Conservation (phyloP, 2,329 filamentous ascomycete genomes). For the Cryphonectria carpinicola region DNA sequence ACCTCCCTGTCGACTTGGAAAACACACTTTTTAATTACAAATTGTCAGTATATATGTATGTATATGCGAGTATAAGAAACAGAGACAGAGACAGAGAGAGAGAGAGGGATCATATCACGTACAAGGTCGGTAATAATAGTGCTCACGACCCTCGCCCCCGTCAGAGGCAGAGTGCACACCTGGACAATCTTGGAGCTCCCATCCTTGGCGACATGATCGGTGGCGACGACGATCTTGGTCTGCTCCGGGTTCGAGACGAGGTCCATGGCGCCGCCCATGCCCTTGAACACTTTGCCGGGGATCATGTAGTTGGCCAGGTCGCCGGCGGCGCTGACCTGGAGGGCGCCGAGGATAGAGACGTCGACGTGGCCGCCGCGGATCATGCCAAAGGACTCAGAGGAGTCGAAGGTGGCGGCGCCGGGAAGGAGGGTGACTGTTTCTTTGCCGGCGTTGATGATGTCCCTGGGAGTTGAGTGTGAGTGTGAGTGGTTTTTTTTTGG, state of each 20-base stretch:
- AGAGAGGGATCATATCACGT: slow-evolving; percentile 38
- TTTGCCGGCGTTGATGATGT: slow-evolving; percentile 86
- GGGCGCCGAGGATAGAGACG: slow-evolving; percentile 79
- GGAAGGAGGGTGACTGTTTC: slow-evolving; percentile 82
- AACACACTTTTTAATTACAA: slow-evolving; percentile 57
- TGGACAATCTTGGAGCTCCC: slow-evolving; percentile 69
- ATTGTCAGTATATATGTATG: not conserved
- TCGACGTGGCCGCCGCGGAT: slow-evolving; percentile 84
- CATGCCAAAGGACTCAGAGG: slow-evolving; percentile 83
- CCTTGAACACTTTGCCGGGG: slow-evolving; percentile 84
- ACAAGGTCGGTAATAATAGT: slow-evolving; percentile 76
- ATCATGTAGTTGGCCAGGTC: slow-evolving; percentile 92
- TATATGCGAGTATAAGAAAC: not conserved
- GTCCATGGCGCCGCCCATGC: slow-evolving; percentile 82
- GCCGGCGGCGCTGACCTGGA: slow-evolving; percentile 78
- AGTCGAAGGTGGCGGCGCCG: slow-evolving; percentile 78
- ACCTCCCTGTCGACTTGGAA: slow-evolving; percentile 68
- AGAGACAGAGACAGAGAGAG: no score
- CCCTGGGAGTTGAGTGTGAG: no score
- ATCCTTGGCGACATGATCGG: slow-evolving; percentile 71
- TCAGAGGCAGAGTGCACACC: slow-evolving; percentile 66
- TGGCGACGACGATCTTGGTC: slow-evolving; percentile 74
- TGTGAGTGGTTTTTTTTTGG: no score
- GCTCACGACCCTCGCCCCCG: slow-evolving; percentile 68
- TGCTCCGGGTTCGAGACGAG: slow-evolving; percentile 71